Evolutionary conservation across 2,329 filamentous ascomycete genomes (phyloP).

Genomic region (Mariannaea elegans): DNA sequence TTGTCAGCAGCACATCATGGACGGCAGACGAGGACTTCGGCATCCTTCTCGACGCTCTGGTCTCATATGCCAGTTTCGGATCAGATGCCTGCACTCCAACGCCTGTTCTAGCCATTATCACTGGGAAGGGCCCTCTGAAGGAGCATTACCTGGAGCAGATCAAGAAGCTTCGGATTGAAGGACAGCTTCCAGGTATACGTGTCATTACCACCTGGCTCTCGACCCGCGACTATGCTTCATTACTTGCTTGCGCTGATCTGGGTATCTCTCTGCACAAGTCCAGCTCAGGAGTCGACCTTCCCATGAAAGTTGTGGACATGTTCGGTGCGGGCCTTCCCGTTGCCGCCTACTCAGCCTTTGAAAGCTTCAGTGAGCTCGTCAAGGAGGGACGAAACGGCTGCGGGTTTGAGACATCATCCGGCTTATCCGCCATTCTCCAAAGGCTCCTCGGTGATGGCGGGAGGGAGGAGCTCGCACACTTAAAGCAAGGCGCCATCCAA

Average conservation of each 20-base stretch:
- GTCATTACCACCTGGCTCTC: constrained; percentile 87
- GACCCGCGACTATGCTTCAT: constrained; percentile 81
- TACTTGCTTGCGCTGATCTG: constrained; percentile 87
- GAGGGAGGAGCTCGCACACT: constrained; percentile 61
- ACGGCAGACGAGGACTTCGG: constrained; percentile 96
- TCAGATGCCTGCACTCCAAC: constrained; percentile 56
- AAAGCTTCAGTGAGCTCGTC: constrained; percentile 91
- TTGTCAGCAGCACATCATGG: constrained; percentile 97
- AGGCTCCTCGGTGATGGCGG: constrained; percentile 67
- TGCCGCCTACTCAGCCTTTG: constrained; percentile 83
- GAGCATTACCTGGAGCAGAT: constrained; percentile 77
- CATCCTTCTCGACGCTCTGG: constrained; percentile 83
- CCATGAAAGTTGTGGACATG: constrained; percentile 99
- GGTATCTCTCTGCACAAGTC: constrained; percentile 93
- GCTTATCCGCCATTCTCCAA: constrained; percentile 70
- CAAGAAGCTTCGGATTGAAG: constrained; percentile 63
- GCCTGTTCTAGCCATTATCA: constrained; percentile 90
- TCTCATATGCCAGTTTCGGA: constrained; percentile 69
- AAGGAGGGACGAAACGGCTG: constrained; percentile 85
- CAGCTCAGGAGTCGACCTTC: constrained; percentile 92
- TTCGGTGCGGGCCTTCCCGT: constrained; percentile 95
- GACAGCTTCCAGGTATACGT: constrained; percentile 73
- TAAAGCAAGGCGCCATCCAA: constrained; percentile 75
- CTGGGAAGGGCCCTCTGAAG: constrained; percentile 90
- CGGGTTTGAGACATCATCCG: constrained; percentile 78